phyloP scores from a whole-genome alignment of 2,329 filamentous ascomycete genomes.

The Colletotrichum magnum region DNA sequence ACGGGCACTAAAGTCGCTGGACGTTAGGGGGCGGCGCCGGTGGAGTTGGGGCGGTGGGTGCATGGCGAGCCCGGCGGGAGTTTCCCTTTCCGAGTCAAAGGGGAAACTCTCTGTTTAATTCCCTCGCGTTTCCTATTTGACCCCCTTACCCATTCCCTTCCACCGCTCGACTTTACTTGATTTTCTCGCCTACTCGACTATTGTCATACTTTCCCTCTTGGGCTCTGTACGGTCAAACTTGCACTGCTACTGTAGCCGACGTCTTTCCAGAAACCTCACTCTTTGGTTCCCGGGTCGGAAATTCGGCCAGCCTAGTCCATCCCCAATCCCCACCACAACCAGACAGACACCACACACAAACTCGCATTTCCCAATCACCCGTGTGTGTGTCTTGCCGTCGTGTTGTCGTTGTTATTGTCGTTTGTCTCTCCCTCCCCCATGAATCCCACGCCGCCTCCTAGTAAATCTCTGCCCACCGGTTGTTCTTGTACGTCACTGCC shows the following conservation, averaged over 20 bases:
- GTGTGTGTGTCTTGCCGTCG: too few relatives aligned
- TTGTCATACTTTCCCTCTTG: conserved; percentile 13
- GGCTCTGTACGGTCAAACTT: conserved; percentile 1
- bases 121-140: conserved; percentile 36
- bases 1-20: conserved; percentile 5
- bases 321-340: conserved; percentile 9
- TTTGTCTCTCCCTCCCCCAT: conserved; percentile 19
- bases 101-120: conserved; percentile 26
- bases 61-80: conserved; percentile 17
- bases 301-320: background rate
- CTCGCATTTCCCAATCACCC: background rate
- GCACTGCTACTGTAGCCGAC: background rate
- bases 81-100: conserved; percentile 18
- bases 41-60: conserved; percentile 28
- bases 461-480: conserved; percentile 17
- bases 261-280: conserved; percentile 10
- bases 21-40: conserved; percentile 12
- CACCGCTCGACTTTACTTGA: conserved; percentile 7
- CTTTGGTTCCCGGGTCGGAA: conserved; percentile 5
- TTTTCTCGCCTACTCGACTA: background rate
- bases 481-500: conserved; percentile 24
- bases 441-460: conserved; percentile 19
- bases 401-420: background rate
- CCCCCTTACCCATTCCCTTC: conserved; percentile 17
- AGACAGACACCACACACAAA: conserved; percentile 7